Evolutionary conservation across 495 filamentous ascomycete species (phyloP).

Genomic region (Penicillium waksmanii): DNA sequence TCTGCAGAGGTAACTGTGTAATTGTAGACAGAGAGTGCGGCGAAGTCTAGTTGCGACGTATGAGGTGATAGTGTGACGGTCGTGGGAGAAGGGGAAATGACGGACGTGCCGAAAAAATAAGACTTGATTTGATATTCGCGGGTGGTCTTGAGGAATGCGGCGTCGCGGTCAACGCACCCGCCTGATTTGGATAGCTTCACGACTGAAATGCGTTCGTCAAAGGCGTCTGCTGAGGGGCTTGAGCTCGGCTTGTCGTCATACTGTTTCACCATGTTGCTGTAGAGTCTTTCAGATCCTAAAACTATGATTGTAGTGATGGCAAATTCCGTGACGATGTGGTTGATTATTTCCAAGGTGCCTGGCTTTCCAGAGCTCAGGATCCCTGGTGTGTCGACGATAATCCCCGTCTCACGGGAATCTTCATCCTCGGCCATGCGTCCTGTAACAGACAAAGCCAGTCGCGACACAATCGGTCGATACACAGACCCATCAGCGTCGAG

Average conservation of each 20-base stretch:
- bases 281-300: slow-evolving; percentile 80
- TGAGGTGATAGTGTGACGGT: slow-evolving; percentile 81
- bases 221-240: slow-evolving; percentile 45
- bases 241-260: slow-evolving; percentile 68
- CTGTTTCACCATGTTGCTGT: slow-evolving; percentile 74
- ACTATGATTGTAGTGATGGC: slow-evolving; percentile 80
- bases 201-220: slow-evolving; percentile 67
- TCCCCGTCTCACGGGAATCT: slow-evolving; percentile 68
- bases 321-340: slow-evolving; percentile 87
- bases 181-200: slow-evolving; percentile 84
- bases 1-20: slow-evolving; percentile 49
- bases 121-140: slow-evolving; percentile 77
- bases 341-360: slow-evolving; percentile 71
- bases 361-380: slow-evolving; percentile 62
- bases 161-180: slow-evolving; percentile 82
- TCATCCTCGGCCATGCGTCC: slow-evolving; percentile 80
- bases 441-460: slow-evolving; percentile 78
- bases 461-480: slow-evolving; percentile 73
- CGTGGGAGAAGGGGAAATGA: slow-evolving; percentile 39
- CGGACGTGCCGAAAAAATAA: slow-evolving; percentile 88
- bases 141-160: slow-evolving; percentile 68
- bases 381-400: slow-evolving; percentile 86
- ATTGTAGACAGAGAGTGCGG: slow-evolving; percentile 70
- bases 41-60: slow-evolving; percentile 77
- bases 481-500: slow-evolving; percentile 70